phyloP scores from a whole-genome alignment of 2,329 filamentous ascomycete genomes.

The Botrytis squamosa region DNA sequence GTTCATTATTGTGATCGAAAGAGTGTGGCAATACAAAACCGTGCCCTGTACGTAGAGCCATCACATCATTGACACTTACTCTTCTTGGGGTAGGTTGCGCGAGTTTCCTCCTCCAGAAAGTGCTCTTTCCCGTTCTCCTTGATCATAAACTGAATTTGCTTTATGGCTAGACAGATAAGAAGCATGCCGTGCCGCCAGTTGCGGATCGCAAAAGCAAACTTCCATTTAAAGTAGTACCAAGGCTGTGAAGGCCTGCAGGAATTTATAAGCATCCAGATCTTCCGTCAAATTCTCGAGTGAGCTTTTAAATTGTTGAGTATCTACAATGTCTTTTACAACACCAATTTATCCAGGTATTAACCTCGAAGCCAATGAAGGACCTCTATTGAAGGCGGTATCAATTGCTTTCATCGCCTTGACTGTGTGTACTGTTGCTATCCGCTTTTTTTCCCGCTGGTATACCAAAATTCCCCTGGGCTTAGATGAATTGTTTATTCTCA shows the following conservation, averaged over 20 bases:
- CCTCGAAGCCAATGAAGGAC: constrained; percentile 5
- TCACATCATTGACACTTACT: background rate
- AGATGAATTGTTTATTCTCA: constrained; percentile 4
- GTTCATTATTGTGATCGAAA: background rate
- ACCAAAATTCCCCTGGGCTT: background rate
- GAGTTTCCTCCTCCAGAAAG: background rate
- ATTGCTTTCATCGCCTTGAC: background rate
- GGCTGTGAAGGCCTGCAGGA: background rate
- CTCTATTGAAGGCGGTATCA: constrained; percentile 1
- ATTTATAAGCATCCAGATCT: constrained; percentile 6
- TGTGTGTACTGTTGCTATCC: background rate
- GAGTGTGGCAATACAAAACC: background rate
- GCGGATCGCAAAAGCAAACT: constrained; percentile 1
- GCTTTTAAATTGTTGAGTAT: background rate
- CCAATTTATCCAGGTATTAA: constrained; percentile 10
- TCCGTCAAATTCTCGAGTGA: background rate
- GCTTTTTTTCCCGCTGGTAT: constrained; percentile 8
- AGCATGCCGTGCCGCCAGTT: background rate
- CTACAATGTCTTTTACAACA: constrained; percentile 1
- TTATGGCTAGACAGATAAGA: background rate
- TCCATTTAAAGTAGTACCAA: background rate
- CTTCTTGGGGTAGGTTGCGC: background rate
- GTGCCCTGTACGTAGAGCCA: background rate
- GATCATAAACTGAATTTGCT: background rate
- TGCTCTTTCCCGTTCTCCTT: background rate